Percentiles rank a stretch among this genome's conserved stretches.
phyloP scores from a whole-genome alignment of 2,329 filamentous ascomycete species.

The Microascus cirrosus region DNA sequence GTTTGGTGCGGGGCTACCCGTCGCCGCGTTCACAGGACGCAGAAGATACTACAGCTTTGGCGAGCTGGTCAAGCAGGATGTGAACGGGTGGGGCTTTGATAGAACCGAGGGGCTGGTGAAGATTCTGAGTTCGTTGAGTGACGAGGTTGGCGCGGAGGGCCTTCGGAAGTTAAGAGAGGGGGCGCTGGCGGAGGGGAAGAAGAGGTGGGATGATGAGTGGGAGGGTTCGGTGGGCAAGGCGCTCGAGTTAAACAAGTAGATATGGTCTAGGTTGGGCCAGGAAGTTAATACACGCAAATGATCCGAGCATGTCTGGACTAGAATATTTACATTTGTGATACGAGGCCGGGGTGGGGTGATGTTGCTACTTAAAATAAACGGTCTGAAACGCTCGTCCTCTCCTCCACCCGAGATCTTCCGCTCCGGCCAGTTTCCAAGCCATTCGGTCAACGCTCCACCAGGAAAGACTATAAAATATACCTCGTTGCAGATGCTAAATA shows the following conservation, averaged over 20 bases:
- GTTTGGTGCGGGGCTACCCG: constrained; percentile 89
- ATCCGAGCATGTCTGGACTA: not conserved
- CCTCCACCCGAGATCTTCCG: too few relatives aligned
- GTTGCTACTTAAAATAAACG: not conserved
- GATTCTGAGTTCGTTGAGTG: constrained; percentile 36
- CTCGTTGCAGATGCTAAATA: not conserved
- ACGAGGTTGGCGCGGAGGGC: constrained; percentile 31
- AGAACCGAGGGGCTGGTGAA: constrained; percentile 54
- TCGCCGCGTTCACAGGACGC: constrained; percentile 62
- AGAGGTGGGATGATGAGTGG: constrained; percentile 92
- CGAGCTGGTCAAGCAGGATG: constrained; percentile 79
- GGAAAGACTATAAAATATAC: too few relatives aligned
- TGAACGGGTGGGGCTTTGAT: constrained; percentile 79
- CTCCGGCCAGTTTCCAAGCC: not conserved
- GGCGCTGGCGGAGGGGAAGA: constrained; percentile 60
- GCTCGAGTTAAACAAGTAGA: constrained; percentile 34
- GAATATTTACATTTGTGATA: not conserved
- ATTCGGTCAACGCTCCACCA: too few relatives aligned
- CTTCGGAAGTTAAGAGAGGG: constrained; percentile 54
- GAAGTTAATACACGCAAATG: not conserved
- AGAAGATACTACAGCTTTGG: constrained; percentile 76
- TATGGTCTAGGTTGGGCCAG: not conserved
- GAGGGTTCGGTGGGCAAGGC: constrained; percentile 67
- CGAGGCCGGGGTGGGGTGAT: not conserved
- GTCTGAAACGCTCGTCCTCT: too few relatives aligned